Percentiles rank a stretch among this genome's conserved stretches.
phyloP scores from a whole-genome alignment of 495 filamentous ascomycete genomes.

The Bryoglossum gracile region DNA sequence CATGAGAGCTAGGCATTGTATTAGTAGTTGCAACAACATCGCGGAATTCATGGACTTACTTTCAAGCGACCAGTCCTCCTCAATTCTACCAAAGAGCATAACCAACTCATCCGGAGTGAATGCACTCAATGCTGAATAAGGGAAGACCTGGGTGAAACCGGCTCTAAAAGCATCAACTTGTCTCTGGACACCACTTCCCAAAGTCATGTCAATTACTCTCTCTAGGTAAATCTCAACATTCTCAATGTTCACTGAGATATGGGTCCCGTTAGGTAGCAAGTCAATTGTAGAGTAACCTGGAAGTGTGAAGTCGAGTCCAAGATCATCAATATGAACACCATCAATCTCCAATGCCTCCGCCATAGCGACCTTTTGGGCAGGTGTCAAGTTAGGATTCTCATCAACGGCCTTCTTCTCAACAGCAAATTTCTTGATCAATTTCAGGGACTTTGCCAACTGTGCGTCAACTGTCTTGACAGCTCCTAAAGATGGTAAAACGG shows the following conservation, averaged over 20 bases:
- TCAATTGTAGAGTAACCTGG: slow-evolving; percentile 91
- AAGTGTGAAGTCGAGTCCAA: slow-evolving; percentile 88
- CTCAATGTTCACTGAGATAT: slow-evolving; percentile 72
- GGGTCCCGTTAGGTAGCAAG: slow-evolving; percentile 63
- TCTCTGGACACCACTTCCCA: slow-evolving; percentile 76
- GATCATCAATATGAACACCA: slow-evolving; percentile 71
- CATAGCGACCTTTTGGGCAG: slow-evolving; percentile 61
- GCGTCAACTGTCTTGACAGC: slow-evolving; percentile 86
- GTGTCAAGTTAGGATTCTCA: slow-evolving; percentile 52
- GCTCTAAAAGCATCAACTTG: slow-evolving; percentile 87
- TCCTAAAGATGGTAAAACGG: slow-evolving; percentile 81
- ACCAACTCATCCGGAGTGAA: slow-evolving; percentile 98
- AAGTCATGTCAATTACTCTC: slow-evolving; percentile 82
- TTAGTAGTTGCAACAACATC: slow-evolving; percentile 17
- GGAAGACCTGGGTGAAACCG: slow-evolving; percentile 96
- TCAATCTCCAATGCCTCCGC: slow-evolving; percentile 63
- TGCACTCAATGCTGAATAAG: slow-evolving; percentile 82
- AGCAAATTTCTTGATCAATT: slow-evolving; percentile 82
- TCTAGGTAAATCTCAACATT: slow-evolving; percentile 87
- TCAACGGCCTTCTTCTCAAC: slow-evolving; percentile 75
- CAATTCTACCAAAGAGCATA: slow-evolving; percentile 86
- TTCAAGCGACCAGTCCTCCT: slow-evolving; percentile 97
- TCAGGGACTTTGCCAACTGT: slow-evolving; percentile 76
- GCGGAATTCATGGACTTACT: slow-evolving; percentile 50
- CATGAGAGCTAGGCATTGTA: slow-evolving; percentile 61